A percentile compares a stretch with the other conserved stretches of the same genome.
Conservation (phyloP, 2,329 filamentous ascomycete genomes). For the Fusarium sp. region DNA sequence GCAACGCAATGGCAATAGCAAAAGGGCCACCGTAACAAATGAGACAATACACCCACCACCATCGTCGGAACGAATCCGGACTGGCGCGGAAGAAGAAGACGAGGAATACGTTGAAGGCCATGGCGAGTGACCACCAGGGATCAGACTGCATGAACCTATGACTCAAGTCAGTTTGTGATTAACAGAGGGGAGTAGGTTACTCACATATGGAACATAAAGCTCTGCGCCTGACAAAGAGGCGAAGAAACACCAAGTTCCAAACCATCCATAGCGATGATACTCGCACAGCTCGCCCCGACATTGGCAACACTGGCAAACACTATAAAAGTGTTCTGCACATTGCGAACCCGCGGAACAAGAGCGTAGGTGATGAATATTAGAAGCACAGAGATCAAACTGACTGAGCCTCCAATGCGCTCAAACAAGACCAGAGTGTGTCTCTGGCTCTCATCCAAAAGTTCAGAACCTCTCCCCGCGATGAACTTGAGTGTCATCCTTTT, state of each 20-base stretch:
- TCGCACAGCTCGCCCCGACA: slow-evolving; percentile 71
- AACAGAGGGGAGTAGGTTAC: slow-evolving; percentile 51
- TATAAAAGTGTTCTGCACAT: slow-evolving; percentile 71
- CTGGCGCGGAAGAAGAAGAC: slow-evolving; percentile 71
- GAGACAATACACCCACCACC: slow-evolving; percentile 76
- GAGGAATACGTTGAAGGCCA: slow-evolving; percentile 85
- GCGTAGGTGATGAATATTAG: slow-evolving; percentile 65
- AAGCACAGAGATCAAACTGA: slow-evolving; percentile 64
- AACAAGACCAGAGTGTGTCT: slow-evolving; percentile 58
- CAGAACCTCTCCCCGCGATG: slow-evolving; percentile 32
- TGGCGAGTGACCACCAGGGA: slow-evolving; percentile 81
- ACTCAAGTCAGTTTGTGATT: slow-evolving; percentile 50
- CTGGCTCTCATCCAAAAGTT: slow-evolving; percentile 52
- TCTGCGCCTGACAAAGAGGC: slow-evolving; percentile 70
- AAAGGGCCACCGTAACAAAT: slow-evolving; percentile 79
- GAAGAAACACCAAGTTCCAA: slow-evolving; percentile 65
- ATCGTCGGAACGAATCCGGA: slow-evolving; percentile 76
- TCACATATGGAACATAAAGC: slow-evolving; percentile 75
- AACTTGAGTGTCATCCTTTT: slow-evolving; percentile 26
- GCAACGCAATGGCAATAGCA: slow-evolving; percentile 72
- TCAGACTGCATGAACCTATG: slow-evolving; percentile 82
- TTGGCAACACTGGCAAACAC: slow-evolving; percentile 71
- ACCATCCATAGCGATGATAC: slow-evolving; percentile 76
- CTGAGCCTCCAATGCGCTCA: slow-evolving; percentile 65
- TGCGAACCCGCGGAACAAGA: slow-evolving; percentile 63